Evolutionary conservation across 169 alveolate species (phyloP), one percentile per base, ranked within the genome.

Genomic region (Cryptosporidium baileyi): DNA sequence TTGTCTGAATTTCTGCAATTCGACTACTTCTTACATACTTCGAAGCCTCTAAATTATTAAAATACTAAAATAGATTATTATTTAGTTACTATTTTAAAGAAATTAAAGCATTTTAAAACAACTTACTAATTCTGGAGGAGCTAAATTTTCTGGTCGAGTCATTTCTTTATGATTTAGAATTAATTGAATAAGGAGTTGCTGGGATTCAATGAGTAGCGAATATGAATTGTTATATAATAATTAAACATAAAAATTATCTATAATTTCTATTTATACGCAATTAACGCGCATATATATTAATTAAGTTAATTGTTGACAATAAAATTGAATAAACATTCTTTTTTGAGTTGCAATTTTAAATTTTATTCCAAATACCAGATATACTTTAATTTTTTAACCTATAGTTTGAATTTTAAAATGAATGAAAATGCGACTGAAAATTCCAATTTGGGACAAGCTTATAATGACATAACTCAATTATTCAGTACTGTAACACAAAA

Each of bases 1-100:
- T 94, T n/a, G 93, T 89, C 81, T 97, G 98, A 52, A 97, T 95
- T 51, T 96, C 95, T 28, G 96, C 92, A 49, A 97, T 95, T 62
- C 97, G 90, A 36, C 97, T 91, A 80, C 93, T 93, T 28, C 93
- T 80, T 9, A 96, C 89, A 88, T 96, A 96, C 61, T 94, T 94
- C 67, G 90, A 62, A 19, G 98, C 98, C 81, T 96, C 99, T 19
- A 89, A 95, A 59, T 91, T 92, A 80, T 93, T 92, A 89, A 95
- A 96, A 80, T 90, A 96, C 96, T 95, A 38, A 5, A 30, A 36
- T 52, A 41, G 17, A 4, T 15, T 36, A 36, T 36, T 54, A 36
- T 5, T 17, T 24, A 19, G 30, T 19, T 65, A 15, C 43, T 0
- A 13, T 5, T 5, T 32, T 24, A 2, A 17, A 34, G 54, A 51